Conservation (phyloP, 495 filamentous ascomycete species). For the Podospora comata region DNA sequence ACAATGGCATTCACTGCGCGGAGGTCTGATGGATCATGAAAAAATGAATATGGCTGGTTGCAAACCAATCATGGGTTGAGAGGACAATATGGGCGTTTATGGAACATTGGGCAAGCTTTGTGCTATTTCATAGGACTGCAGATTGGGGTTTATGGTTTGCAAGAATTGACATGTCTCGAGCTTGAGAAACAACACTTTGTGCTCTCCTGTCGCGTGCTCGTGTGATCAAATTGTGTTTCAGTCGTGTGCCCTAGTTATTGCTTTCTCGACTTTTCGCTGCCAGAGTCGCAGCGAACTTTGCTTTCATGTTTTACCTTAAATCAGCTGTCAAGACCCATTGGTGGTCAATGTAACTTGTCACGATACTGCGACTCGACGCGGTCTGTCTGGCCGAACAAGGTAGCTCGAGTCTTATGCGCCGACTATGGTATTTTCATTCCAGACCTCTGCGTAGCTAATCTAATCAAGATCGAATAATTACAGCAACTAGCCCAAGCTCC, state of each 20-base stretch:
- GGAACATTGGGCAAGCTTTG: slow-evolving; percentile 23
- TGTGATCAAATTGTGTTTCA: background rate
- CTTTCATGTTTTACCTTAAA: too few relatives aligned
- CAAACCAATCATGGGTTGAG: slow-evolving; percentile 31
- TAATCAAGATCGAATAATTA: background rate
- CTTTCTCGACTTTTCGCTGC: too few relatives aligned
- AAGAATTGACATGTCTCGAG: slow-evolving; percentile 23
- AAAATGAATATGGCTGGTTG: slow-evolving; percentile 30
- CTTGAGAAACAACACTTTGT: slow-evolving; percentile 6
- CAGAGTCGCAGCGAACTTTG: too few relatives aligned
- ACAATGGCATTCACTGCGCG: slow-evolving; percentile 18
- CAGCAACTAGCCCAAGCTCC: background rate
- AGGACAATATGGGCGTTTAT: slow-evolving; percentile 24
- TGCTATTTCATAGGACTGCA: slow-evolving; percentile 23
- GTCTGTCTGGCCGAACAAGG: too few relatives aligned
- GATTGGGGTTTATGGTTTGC: slow-evolving; percentile 25
- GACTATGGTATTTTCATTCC: too few relatives aligned
- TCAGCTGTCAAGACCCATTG: too few relatives aligned
- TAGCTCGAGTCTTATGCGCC: too few relatives aligned
- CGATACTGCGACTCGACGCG: too few relatives aligned
- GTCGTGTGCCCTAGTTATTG: background rate
- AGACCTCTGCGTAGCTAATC: too few relatives aligned
- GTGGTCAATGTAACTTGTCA: too few relatives aligned
- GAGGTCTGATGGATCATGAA: slow-evolving; percentile 24
- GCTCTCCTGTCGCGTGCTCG: background rate